Conservation (phyloP, 495 filamentous ascomycete genomes). For the Paragyromitra xinjiangensis region DNA sequence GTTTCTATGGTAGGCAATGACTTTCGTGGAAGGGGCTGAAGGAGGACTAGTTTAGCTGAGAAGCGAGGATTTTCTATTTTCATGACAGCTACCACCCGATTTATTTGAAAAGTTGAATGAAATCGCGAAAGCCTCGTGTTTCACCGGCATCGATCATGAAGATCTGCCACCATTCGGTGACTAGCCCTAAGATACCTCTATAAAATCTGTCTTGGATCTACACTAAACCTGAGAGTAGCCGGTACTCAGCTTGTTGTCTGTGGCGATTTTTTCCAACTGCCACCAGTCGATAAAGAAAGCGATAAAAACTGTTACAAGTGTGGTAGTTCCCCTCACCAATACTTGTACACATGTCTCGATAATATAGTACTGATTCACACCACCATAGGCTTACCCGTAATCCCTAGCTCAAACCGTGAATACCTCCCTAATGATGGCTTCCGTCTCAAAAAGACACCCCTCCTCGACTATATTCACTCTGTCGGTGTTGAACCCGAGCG, state of each 20-base stretch:
- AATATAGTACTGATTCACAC: slow-evolving; percentile 10
- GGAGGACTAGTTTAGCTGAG: slow-evolving; percentile 20
- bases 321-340: slow-evolving; percentile 27
- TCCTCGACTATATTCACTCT: slow-evolving; percentile 27
- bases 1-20: slow-evolving; percentile 54
- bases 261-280: slow-evolving; percentile 58
- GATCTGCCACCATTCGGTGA: slow-evolving; percentile 48
- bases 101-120: slow-evolving; percentile 53
- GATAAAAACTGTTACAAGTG: slow-evolving; percentile 51
- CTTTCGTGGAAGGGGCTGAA: neutral
- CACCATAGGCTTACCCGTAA: slow-evolving; percentile 42
- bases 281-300: slow-evolving; percentile 51
- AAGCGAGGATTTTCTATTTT: neutral
- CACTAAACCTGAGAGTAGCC: slow-evolving; percentile 9
- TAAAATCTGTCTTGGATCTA: neutral
- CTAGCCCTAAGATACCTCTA: neutral
- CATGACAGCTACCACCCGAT: slow-evolving; percentile 49
- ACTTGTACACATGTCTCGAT: neutral
- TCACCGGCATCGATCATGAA: neutral
- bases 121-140: slow-evolving; percentile 34
- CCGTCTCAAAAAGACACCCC: slow-evolving; percentile 6
- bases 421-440: slow-evolving; percentile 13
- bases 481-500: slow-evolving; percentile 21
- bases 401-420: slow-evolving; percentile 2
- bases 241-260: slow-evolving; percentile 55